phyloP scores from a whole-genome alignment of 2,329 filamentous ascomycete genomes.

The Westerdykella ornata region DNA sequence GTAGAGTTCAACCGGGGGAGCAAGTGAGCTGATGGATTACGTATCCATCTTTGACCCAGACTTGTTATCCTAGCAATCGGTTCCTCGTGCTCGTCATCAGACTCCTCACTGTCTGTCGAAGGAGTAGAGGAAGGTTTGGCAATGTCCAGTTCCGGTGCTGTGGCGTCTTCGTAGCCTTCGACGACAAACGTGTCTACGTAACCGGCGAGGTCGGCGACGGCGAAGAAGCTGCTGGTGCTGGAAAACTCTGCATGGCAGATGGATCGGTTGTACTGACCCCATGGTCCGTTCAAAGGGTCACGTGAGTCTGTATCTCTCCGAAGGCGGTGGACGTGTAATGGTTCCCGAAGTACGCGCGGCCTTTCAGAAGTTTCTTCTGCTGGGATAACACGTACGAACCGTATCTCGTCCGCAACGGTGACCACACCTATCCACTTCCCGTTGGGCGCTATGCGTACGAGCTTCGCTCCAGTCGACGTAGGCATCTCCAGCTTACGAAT shows the following conservation, averaged over 20 bases:
- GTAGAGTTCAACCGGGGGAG: slow-evolving; percentile 43
- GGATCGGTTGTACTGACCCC: slow-evolving; percentile 69
- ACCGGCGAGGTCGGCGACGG: slow-evolving; percentile 72
- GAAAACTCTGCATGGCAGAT: slow-evolving; percentile 74
- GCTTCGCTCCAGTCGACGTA: slow-evolving; percentile 58
- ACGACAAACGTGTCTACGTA: slow-evolving; percentile 83
- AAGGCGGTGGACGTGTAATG: slow-evolving; percentile 37
- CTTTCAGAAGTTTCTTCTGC: slow-evolving; percentile 37
- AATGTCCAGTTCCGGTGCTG: slow-evolving; percentile 38
- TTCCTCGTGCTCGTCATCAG: slow-evolving; percentile 39
- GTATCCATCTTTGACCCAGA: slow-evolving; percentile 63
- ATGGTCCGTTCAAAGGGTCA: slow-evolving; percentile 52
- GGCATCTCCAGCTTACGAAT: slow-evolving; percentile 66
- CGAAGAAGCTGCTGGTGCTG: slow-evolving; percentile 70
- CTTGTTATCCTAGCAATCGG: slow-evolving; percentile 46
- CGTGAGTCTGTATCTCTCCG: slow-evolving; percentile 21
- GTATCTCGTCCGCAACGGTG: slow-evolving; percentile 41
- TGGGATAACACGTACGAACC: slow-evolving; percentile 43
- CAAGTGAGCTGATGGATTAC: slow-evolving; percentile 58
- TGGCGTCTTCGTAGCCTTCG: slow-evolving; percentile 49
- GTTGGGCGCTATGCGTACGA: slow-evolving; percentile 63
- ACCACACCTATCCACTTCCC: slow-evolving; percentile 60
- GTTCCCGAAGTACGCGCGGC: slow-evolving; percentile 33
- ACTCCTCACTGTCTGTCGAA: slow-evolving; percentile 27
- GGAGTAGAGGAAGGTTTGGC: slow-evolving; percentile 27